Evolutionary conservation across 2,329 filamentous ascomycete species (phyloP).

Genomic region (Aspergillus costaricaensis): DNA sequence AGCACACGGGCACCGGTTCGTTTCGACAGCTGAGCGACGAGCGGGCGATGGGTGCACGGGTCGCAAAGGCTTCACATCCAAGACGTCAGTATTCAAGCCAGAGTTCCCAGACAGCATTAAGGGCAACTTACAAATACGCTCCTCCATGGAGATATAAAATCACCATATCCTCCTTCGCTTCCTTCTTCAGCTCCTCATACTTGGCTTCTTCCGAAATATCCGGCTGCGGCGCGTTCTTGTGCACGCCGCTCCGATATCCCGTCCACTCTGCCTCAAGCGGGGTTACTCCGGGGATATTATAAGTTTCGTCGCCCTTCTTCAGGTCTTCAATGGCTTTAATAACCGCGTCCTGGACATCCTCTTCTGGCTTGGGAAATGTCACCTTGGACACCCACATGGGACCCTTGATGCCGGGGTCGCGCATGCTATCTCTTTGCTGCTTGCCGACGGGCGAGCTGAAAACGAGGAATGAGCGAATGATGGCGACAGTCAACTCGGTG

Average conservation of each 20-base stretch:
- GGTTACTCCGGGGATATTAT: constrained; percentile 36
- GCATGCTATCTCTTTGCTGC: constrained; percentile 63
- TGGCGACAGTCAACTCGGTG: constrained; percentile 70
- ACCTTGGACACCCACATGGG: constrained; percentile 79
- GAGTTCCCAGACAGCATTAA: background rate
- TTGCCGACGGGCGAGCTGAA: constrained; percentile 57
- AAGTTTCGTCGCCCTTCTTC: constrained; percentile 42
- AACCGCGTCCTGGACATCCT: constrained; percentile 46
- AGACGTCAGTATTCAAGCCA: background rate
- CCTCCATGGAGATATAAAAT: constrained; percentile 52
- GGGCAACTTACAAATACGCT: constrained; percentile 44
- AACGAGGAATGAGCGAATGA: constrained; percentile 67
- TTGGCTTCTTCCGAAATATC: constrained; percentile 47
- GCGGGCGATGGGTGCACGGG: constrained; percentile 44
- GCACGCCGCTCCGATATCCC: constrained; percentile 43
- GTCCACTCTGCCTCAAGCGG: constrained; percentile 51
- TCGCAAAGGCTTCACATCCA: constrained; percentile 43
- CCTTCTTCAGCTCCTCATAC: constrained; percentile 43
- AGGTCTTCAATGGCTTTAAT: constrained; percentile 42
- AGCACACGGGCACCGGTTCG: constrained; percentile 43
- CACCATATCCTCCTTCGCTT: constrained; percentile 43
- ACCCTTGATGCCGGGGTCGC: constrained; percentile 71
- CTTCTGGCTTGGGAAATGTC: constrained; percentile 58
- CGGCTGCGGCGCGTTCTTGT: constrained; percentile 40
- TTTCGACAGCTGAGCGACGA: constrained; percentile 42